Evolutionary conservation across 1,284 basidiomycete genomes (phyloP), one percentile per base, ranked within the genome.

Genomic region (Lignosus rhinocerotis): DNA sequence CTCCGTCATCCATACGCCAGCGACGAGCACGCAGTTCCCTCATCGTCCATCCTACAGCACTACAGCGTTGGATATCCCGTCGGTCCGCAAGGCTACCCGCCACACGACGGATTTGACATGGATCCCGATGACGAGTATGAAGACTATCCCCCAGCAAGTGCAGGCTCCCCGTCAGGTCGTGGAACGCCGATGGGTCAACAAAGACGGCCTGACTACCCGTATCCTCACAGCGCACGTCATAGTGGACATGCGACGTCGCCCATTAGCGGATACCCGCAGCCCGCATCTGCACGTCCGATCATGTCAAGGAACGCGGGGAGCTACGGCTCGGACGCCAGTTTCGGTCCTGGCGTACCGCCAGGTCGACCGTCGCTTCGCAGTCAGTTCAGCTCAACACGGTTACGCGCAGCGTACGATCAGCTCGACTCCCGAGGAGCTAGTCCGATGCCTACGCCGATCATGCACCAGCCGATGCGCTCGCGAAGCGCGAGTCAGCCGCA

Each of bases 401-500:
- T 92, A 39, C 78, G 78, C 51, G 74, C 76, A 16, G 70, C 77
- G 7, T 84, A 87, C 65, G 86, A 87, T n/a, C 62, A 66, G 31
- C 48, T 63, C 5, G 69, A 72, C 11, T 61, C 64, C 32, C 66
- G 70, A 2, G 62, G 62, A 46, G 56, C 67, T 42, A 59, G 68
- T 59, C 43, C 65, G 61, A 51, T 59, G 66, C 49, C 67, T 57
- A 60, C 69, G 12, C 59, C 64, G 38, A 63, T 63, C 8, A 64
- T 62, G 60, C 66, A 64, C 41, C 67, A 63, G 39, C 71, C 77
- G 17, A 72, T 77, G 65, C 83, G 90, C 52, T 86, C 85, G 34
- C 80, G 90, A 54, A 92, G 90, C 67, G 82, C 83, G 11, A 92
- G 90, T 70, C 88, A 91, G 66, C 90, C 90, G 1, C 83, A 75